Evolutionary conservation across 768 basidiomycete genomes (phyloP).

Genomic region (Rickenella mellea): DNA sequence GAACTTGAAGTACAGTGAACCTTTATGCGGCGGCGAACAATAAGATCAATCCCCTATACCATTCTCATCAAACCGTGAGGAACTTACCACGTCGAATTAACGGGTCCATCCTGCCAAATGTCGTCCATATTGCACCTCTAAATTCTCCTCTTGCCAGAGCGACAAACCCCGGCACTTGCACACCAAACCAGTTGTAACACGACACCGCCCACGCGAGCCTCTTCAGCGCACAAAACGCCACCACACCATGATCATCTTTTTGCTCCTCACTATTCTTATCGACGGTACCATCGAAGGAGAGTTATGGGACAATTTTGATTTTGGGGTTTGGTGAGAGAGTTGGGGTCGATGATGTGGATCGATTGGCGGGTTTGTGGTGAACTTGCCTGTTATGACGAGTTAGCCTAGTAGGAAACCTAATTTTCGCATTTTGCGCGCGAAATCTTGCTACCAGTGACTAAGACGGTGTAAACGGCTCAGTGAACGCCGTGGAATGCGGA

Average conservation of each 20-base stretch:
- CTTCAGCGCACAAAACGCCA: slow-evolving; percentile 24
- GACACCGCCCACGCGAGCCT: slow-evolving; percentile 22
- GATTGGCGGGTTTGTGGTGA: no score
- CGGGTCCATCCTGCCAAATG: background rate
- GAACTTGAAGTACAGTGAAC: background rate
- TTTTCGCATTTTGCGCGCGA: no score
- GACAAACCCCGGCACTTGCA: background rate
- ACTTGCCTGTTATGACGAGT: no score
- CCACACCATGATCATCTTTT: slow-evolving; percentile 27
- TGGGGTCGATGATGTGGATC: no score
- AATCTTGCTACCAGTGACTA: no score
- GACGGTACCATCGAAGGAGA: slow-evolving; percentile 25
- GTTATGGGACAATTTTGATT: slow-evolving; percentile 18
- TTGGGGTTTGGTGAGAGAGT: background rate
- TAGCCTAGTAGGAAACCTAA: no score
- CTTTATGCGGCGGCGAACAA: no score
- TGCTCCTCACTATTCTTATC: slow-evolving; percentile 27
- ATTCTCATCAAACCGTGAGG: no score
- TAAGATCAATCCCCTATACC: no score
- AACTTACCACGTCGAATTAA: background rate
- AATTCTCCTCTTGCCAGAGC: background rate
- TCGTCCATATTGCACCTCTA: background rate
- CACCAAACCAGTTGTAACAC: slow-evolving; percentile 15
- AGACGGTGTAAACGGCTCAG: no score
- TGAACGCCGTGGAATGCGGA: no score